Evolutionary conservation across 164 flowering plant species (phyloP).

Genomic region (Tinospora cordifolia): DNA sequence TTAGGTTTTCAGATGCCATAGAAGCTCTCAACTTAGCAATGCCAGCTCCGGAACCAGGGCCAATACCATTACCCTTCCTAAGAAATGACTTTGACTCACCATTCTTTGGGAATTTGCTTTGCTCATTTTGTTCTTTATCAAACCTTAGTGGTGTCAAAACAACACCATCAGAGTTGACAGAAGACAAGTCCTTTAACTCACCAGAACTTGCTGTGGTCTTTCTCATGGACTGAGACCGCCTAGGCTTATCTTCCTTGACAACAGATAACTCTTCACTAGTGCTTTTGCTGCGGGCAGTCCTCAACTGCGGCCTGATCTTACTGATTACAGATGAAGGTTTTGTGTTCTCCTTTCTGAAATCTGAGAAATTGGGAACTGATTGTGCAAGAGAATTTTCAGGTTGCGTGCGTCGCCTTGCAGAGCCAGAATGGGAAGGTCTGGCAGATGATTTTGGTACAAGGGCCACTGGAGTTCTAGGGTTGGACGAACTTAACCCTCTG

Average conservation of each 20-base stretch:
- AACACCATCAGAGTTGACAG: slow-evolving; percentile 39
- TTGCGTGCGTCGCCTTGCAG: slow-evolving; percentile 53
- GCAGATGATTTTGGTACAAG: slow-evolving; percentile 45
- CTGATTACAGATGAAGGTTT: slow-evolving; percentile 57
- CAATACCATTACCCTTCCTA: slow-evolving; percentile 57
- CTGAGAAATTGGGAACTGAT: slow-evolving; percentile 92
- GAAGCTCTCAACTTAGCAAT: slow-evolving; percentile 47
- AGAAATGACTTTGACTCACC: slow-evolving; percentile 51
- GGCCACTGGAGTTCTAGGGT: slow-evolving; percentile 48
- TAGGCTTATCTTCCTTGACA: slow-evolving; percentile 63
- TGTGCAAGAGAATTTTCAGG: slow-evolving; percentile 76
- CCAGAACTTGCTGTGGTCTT: slow-evolving; percentile 44
- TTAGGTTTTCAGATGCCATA: slow-evolving; percentile 30
- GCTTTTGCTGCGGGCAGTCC: slow-evolving; percentile 65
- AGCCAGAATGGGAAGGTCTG: slow-evolving; percentile 40
- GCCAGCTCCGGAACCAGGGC: slow-evolving; percentile 45
- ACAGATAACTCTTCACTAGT: slow-evolving; percentile 42
- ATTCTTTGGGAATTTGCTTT: slow-evolving; percentile 29
- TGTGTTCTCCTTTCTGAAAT: slow-evolving; percentile 78
- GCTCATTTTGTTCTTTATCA: slow-evolving; percentile 46
- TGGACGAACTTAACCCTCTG: slow-evolving; percentile 47
- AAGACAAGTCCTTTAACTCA: slow-evolving; percentile 44
- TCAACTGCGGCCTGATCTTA: slow-evolving; percentile 53
- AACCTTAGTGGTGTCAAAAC: slow-evolving; percentile 38
- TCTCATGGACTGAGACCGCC: slow-evolving; percentile 47